These are phyloP conservation scores for Teunomyces aglyptinius DNA, from an alignment of 805 yeast species.

Conservation along the genomic window DNA sequence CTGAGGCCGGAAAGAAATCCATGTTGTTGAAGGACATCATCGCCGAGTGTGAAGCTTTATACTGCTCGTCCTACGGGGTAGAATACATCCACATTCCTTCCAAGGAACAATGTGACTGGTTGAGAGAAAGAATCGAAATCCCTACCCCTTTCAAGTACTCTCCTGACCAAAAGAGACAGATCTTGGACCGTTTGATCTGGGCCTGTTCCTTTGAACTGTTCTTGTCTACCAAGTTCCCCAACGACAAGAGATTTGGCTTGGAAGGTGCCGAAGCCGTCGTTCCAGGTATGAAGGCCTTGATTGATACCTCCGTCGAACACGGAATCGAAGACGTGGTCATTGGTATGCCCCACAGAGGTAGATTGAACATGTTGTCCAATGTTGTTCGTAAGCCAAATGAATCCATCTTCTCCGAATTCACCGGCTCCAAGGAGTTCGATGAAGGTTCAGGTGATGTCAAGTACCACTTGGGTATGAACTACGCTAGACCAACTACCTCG, in stretches of 20 bases:
- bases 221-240: slow-evolving; percentile 93
- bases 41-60: slow-evolving; percentile 72
- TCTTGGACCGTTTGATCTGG: slow-evolving; percentile 95
- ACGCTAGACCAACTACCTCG: slow-evolving; percentile 97
- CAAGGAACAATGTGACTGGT: slow-evolving; percentile 95
- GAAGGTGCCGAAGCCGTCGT: slow-evolving; percentile 98
- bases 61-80: slow-evolving; percentile 86
- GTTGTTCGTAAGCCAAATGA: slow-evolving; percentile 98
- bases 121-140: slow-evolving; percentile 93
- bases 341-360: slow-evolving; percentile 99
- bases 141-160: slow-evolving; percentile 82
- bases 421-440: slow-evolving; percentile 85
- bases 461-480: slow-evolving; percentile 99
- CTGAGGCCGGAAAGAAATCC: slow-evolving; percentile 58
- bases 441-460: slow-evolving; percentile 99
- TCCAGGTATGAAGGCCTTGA: slow-evolving; percentile 94
- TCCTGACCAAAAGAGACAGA: slow-evolving; percentile 90
- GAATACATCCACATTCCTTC: slow-evolving; percentile 97
- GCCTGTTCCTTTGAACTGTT: slow-evolving; percentile 90
- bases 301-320: slow-evolving; percentile 86
- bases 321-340: slow-evolving; percentile 96
- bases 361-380: slow-evolving; percentile 95
- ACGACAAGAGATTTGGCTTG: slow-evolving; percentile 96
- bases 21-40: slow-evolving; percentile 79
- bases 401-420: slow-evolving; percentile 93